Conservation (phyloP, 345 rosid genomes). For the Gossypium sturtianum region DNA sequence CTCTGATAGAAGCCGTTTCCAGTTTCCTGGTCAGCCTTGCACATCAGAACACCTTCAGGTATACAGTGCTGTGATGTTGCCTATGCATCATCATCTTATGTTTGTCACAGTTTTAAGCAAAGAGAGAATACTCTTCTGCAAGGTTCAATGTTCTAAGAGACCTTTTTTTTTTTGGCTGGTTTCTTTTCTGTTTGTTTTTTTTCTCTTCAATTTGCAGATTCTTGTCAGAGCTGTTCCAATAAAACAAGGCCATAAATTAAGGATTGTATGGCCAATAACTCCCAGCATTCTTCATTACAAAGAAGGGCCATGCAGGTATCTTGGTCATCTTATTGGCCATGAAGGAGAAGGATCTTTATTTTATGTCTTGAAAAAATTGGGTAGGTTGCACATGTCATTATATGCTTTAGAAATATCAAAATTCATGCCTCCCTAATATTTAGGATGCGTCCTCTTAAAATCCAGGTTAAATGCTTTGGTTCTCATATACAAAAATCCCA, state of each 20-base stretch:
- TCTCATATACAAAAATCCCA: neutral
- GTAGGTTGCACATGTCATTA: constrained; percentile 34
- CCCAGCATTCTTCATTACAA: constrained; percentile 75
- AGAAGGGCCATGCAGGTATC: constrained; percentile 84
- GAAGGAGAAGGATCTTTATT: constrained; percentile 93
- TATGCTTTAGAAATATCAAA: neutral
- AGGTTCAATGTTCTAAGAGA: neutral
- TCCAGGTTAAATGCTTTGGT: neutral
- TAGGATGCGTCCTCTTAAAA: neutral
- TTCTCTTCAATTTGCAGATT: constrained; percentile 42
- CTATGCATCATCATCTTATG: neutral
- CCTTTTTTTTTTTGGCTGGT: neutral
- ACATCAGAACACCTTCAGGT: constrained; percentile 80
- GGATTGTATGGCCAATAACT: constrained; percentile 73
- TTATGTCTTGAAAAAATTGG: constrained; percentile 72
- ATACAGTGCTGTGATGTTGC: constrained; percentile 6
- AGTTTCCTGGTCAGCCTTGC: constrained; percentile 85
- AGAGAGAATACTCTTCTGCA: neutral
- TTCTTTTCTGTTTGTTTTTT: neutral
- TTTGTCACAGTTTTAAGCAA: neutral
- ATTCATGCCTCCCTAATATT: neutral
- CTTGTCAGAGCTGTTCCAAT: constrained; percentile 82
- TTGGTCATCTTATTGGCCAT: constrained; percentile 88
- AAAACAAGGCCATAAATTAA: constrained; percentile 73
- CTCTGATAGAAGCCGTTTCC: constrained; percentile 33